phyloP scores from a whole-genome alignment of 371 early-diverging fungal species.

The Enterocytospora artemiae region DNA sequence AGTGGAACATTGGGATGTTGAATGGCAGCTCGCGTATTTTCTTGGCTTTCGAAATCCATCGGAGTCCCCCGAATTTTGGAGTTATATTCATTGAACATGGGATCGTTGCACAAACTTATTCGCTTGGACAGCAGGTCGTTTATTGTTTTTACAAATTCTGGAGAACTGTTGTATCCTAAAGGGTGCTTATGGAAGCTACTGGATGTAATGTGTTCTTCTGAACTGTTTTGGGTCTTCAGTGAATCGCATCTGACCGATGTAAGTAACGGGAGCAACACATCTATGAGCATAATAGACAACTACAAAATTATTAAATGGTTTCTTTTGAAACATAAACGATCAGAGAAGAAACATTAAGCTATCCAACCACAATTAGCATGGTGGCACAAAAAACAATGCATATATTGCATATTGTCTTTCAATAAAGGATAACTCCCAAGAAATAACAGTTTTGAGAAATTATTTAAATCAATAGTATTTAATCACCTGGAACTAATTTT shows the following conservation, averaged over 20 bases:
- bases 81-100: neutral
- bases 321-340: neutral
- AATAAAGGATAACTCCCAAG: neutral
- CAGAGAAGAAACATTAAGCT: neutral
- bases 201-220: too few relatives aligned
- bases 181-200: too few relatives aligned
- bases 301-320: too few relatives aligned
- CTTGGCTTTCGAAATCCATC: neutral
- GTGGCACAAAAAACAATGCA: neutral
- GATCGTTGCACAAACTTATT: neutral
- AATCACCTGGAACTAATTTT: neutral
- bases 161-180: too few relatives aligned
- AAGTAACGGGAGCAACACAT: too few relatives aligned
- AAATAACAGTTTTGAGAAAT: neutral
- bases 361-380: neutral
- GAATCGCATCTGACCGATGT: too few relatives aligned
- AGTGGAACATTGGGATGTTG: neutral
- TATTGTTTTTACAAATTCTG: too few relatives aligned
- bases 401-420: neutral
- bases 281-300: too few relatives aligned
- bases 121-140: too few relatives aligned
- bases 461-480: conserved; percentile 2
- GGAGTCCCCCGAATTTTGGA: neutral
- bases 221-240: too few relatives aligned
- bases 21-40: neutral